Evolutionary conservation across 768 basidiomycete species (phyloP), one percentile per base, ranked within the genome.

Genomic region (Pisolithus microcarpus): DNA sequence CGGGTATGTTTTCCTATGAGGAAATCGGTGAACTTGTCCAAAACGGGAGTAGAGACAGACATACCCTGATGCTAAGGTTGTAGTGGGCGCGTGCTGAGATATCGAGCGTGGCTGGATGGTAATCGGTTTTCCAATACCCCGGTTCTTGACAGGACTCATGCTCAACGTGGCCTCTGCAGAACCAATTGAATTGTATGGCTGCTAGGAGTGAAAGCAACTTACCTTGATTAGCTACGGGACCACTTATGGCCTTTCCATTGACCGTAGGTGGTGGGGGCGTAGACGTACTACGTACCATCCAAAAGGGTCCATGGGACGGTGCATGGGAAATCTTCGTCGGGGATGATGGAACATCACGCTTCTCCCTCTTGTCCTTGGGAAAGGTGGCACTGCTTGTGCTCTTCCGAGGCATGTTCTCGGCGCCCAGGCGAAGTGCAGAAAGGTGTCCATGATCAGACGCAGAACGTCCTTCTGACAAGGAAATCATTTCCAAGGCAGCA

Each of bases 141-240:
- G 75, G 59, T 81, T 77, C 69, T 84, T 84, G 21, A 89, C 78
- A 34, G 89, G 88, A 56, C 81, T 86, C 79, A 91, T 79, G 51
- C 82, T 75, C 59, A 80, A 60, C 1, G 84, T 85, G 15, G 85
- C 85, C 63, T 80, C 89, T 70, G 52, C 36, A 21, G 50, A 18
- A 48, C 18, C 40, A 43, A 4, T 37, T 21, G 21, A 21, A 38
- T 31, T 21, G 16, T 19, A 23, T 28, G 43, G 21, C 16, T 44
- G 11, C 43, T n/a, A 28, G 43, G 46, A 28, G 47, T 7, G 38
- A 51, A 46, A 36, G 19, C 19, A 43, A 65, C 76, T 52, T 53
- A 87, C 88, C 80, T 62, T 79, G 76, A 61, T 91, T 85, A 19
- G 81, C 72, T 19, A 87, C 78, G 7, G 87, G 87, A 16, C 59